Percentiles rank a stretch among this genome's conserved stretches.
Conservation (phyloP, 208 protist genomes). For the Leishmania mexicana region DNA sequence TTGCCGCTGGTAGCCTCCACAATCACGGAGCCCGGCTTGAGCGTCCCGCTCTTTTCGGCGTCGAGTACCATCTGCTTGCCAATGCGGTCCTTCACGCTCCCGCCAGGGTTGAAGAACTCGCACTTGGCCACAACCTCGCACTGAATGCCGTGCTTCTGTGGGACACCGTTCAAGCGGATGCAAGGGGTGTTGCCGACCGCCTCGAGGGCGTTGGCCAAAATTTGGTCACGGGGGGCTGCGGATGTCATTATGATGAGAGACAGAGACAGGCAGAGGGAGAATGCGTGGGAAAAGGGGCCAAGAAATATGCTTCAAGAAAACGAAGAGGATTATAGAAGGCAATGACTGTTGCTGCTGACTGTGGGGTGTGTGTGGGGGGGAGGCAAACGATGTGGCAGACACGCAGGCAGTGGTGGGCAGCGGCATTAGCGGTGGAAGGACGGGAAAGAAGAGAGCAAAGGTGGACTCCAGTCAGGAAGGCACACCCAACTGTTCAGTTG, state of each 20-base stretch:
- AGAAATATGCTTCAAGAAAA: neutral
- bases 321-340: neutral
- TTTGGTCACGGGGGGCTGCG: constrained; percentile 22
- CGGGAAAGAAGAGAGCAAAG: too few species aligned
- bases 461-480: too few species aligned
- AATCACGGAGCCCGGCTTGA: constrained; percentile 94
- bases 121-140: constrained; percentile 94
- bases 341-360: neutral
- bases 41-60: constrained; percentile 89
- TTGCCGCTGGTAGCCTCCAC: constrained; percentile 98
- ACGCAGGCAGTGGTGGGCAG: neutral
- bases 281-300: neutral
- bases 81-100: constrained; percentile 98
- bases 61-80: constrained; percentile 96
- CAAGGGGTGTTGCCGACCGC: constrained; percentile 88
- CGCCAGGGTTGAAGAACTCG: constrained; percentile 93
- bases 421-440: neutral
- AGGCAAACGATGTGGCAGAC: neutral
- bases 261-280: neutral
- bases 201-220: constrained; percentile 71
- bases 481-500: too few species aligned
- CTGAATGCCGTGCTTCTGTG: constrained; percentile 66
- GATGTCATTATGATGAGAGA: constrained; percentile 10
- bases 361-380: neutral
- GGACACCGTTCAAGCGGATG: constrained; percentile 86